Percentiles rank a stretch among this genome's conserved stretches.
Evolutionary conservation across 176 grass and related monocot species (phyloP).

Genomic region (Panicum miliaceum): DNA sequence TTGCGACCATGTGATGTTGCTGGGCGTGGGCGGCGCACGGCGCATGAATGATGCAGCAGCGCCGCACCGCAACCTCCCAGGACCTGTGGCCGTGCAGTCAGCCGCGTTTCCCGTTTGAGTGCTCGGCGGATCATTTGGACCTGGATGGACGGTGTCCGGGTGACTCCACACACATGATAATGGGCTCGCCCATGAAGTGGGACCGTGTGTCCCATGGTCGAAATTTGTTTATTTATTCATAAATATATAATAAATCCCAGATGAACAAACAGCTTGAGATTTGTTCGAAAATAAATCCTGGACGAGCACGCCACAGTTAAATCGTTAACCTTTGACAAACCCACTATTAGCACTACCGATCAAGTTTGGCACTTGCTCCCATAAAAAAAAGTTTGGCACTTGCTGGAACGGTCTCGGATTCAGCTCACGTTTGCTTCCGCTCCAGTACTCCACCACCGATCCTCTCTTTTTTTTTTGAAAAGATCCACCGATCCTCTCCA

Average conservation of each 20-base stretch:
- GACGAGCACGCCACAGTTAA: neutral
- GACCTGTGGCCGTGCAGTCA: neutral
- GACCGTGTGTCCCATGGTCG: constrained; percentile 3
- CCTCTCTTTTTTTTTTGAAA: no score
- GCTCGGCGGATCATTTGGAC: constrained; percentile 6
- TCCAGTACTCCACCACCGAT: neutral
- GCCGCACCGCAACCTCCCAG: neutral
- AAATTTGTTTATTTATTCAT: no score
- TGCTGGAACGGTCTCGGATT: neutral
- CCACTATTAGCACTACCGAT: no score
- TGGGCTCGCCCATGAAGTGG: constrained; percentile 14
- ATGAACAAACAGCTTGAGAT: no score
- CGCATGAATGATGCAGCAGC: neutral
- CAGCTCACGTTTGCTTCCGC: neutral
- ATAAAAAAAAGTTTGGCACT: no score
- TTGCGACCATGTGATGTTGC: constrained; percentile 28
- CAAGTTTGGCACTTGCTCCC: no score
- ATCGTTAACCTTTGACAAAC: no score
- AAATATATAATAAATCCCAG: no score
- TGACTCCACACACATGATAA: neutral
- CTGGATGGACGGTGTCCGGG: constrained; percentile 2
- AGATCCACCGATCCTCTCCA: neutral
- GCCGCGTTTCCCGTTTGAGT: constrained; percentile 7
- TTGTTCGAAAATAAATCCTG: no score
- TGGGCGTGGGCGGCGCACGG: constrained; percentile 21